Evolutionary conservation across 2,329 filamentous ascomycete species (phyloP), one percentile per base, ranked within the genome.

Genomic region (Aspergillus transmontanensis): DNA sequence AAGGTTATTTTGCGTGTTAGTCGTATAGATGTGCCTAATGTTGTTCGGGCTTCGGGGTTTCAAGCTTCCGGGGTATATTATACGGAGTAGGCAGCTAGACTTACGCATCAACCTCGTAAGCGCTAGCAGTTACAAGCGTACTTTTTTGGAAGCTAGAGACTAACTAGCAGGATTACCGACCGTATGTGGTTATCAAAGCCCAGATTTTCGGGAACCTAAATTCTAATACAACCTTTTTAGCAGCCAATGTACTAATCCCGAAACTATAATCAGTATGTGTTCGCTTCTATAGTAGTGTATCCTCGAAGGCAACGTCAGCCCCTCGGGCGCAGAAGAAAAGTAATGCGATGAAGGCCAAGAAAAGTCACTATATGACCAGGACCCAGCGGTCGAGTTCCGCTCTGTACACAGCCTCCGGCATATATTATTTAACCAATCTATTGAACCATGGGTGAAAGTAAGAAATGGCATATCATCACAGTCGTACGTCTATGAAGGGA

Each of bases 401-500:
- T 19, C 51, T 55, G 51, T 55, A 39, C 51, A 55, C 41, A 39
- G 30, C 34, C 51, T 39, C 14, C 7, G 51, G 51, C 21, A 41
- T 41, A 21, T 39, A 55, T 51, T 55, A 10, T 55, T 32, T 51
- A 16, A 39, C 21, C 32, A 55, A 11, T 55, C 51, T 39, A 55
- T 55, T 55, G 51, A 55, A 55, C 34, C 51, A 39, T 28, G 7
- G 36, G 34, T 39, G 51, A 55, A 26, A 41, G 39, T n/a, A 36
- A 36, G 7, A 16, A 26, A 9, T 39, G 28, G 58, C 50, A 51
- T 60, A 64, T 67, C 68, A 57, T 68, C 63, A 66, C 62, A 66
- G 59, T 69, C 62, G 67, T 67, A 67, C 63, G 66, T 66, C 64
- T 66, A 65, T 61, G 59, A 56, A 55, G 48, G 45, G 26, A 50